Conservation (phyloP, 257 asterid genomes). For the Ballota nigra region DNA sequence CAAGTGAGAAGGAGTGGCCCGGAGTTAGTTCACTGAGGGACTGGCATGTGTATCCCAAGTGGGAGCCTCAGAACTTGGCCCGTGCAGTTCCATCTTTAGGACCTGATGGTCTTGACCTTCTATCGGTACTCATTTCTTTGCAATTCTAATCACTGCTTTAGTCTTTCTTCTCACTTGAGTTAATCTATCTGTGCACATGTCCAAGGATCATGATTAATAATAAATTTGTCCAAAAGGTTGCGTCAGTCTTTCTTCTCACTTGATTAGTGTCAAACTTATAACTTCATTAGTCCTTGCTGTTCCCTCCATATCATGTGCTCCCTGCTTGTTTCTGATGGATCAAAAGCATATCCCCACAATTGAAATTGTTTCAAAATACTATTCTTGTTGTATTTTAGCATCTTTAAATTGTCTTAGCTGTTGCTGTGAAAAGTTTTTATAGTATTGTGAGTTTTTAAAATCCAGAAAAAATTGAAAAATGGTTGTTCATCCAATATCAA, state of each 20-base stretch:
- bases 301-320: neutral
- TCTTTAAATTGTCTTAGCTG: neutral
- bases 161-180: neutral
- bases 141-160: neutral
- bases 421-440: neutral
- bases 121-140: slow-evolving; percentile 40
- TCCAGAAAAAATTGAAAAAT: neutral
- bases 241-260: too few species aligned
- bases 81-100: slow-evolving; percentile 78
- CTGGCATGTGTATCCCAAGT: slow-evolving; percentile 94
- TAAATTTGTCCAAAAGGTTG: neutral
- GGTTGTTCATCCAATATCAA: neutral
- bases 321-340: too few species aligned
- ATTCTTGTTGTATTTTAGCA: neutral
- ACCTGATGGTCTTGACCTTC: slow-evolving; percentile 86
- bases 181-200: neutral
- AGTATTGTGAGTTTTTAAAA: neutral
- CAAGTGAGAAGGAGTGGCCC: slow-evolving; percentile 85
- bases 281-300: neutral
- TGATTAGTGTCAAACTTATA: too few species aligned
- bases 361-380: neutral
- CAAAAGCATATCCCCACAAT: neutral
- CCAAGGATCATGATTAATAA: neutral
- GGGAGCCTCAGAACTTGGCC: slow-evolving; percentile 85
- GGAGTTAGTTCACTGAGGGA: slow-evolving; percentile 76